phyloP scores from a whole-genome alignment of 2,329 filamentous ascomycete genomes.

The Dryadomyces quercivorus region DNA sequence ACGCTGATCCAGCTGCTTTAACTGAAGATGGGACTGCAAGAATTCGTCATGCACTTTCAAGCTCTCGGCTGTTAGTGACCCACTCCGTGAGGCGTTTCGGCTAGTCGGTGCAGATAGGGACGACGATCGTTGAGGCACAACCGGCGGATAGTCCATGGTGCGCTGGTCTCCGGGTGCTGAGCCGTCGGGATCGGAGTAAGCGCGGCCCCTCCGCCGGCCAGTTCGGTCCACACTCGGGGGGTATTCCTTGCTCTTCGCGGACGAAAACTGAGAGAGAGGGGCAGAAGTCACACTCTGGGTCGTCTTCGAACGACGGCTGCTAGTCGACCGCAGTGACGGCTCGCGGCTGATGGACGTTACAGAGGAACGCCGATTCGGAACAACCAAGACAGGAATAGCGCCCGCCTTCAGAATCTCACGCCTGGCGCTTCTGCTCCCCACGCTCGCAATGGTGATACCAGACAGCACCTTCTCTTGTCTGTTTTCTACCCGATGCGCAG shows the following conservation, averaged over 20 bases:
- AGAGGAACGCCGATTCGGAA: slow-evolving; percentile 46
- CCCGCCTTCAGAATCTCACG: slow-evolving; percentile 47
- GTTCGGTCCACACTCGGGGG: neutral
- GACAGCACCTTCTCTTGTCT: slow-evolving; percentile 38
- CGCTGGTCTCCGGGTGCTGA: slow-evolving; percentile 32
- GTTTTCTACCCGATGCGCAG: slow-evolving; percentile 14
- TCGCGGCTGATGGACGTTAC: slow-evolving; percentile 33
- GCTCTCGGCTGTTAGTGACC: slow-evolving; percentile 46
- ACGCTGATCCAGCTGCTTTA: neutral
- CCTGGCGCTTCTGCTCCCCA: slow-evolving; percentile 41
- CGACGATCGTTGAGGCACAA: slow-evolving; percentile 43
- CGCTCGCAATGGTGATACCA: slow-evolving; percentile 33
- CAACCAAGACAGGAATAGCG: slow-evolving; percentile 49
- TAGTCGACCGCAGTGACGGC: slow-evolving; percentile 48
- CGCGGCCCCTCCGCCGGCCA: slow-evolving; percentile 18
- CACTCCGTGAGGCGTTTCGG: slow-evolving; percentile 34
- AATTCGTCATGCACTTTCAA: slow-evolving; percentile 34
- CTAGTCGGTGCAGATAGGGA: slow-evolving; percentile 53
- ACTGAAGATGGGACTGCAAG: neutral
- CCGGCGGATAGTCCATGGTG: slow-evolving; percentile 48
- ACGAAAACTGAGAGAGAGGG: slow-evolving; percentile 27
- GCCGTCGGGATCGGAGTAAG: slow-evolving; percentile 35
- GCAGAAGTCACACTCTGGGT: slow-evolving; percentile 40
- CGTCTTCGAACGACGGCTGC: slow-evolving; percentile 41
- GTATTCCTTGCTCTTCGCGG: slow-evolving; percentile 11